phyloP scores from a whole-genome alignment of 2,329 filamentous ascomycete genomes.

The Teratosphaeria destructans region DNA sequence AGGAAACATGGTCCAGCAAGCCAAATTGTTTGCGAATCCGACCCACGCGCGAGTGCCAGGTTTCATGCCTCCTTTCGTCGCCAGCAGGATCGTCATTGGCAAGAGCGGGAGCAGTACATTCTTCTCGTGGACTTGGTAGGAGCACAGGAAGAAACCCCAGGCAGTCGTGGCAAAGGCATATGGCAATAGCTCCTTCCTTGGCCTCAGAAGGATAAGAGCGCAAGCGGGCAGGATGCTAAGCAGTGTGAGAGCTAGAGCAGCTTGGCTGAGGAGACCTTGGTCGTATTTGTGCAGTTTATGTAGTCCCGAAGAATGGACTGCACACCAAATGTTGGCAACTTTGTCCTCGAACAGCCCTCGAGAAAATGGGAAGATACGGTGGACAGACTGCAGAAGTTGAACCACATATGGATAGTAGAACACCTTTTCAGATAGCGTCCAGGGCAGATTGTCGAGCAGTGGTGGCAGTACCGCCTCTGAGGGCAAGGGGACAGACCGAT shows the following conservation, averaged over 20 bases:
- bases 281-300: slow-evolving; percentile 76
- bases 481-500: slow-evolving; percentile 52
- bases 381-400: slow-evolving; percentile 71
- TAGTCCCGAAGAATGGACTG: slow-evolving; percentile 61
- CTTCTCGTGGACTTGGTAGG: slow-evolving; percentile 98
- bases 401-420: slow-evolving; percentile 65
- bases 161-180: slow-evolving; percentile 72
- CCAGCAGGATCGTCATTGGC: slow-evolving; percentile 83
- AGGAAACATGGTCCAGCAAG: slow-evolving; percentile 88
- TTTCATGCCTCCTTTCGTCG: slow-evolving; percentile 64
- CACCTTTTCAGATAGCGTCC: slow-evolving; percentile 49
- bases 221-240: slow-evolving; percentile 70
- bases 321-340: slow-evolving; percentile 97
- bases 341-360: slow-evolving; percentile 98
- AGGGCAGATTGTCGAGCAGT: slow-evolving; percentile 54
- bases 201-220: slow-evolving; percentile 65
- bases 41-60: slow-evolving; percentile 78
- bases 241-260: slow-evolving; percentile 65
- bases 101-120: slow-evolving; percentile 84
- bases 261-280: slow-evolving; percentile 59
- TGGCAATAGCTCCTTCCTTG: slow-evolving; percentile 66
- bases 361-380: slow-evolving; percentile 91
- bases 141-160: slow-evolving; percentile 97
- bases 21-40: slow-evolving; percentile 87
- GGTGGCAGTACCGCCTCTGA: slow-evolving; percentile 32